Conservation (phyloP, 1,284 basidiomycete species). For the Apiotrichum gamsii region DNA sequence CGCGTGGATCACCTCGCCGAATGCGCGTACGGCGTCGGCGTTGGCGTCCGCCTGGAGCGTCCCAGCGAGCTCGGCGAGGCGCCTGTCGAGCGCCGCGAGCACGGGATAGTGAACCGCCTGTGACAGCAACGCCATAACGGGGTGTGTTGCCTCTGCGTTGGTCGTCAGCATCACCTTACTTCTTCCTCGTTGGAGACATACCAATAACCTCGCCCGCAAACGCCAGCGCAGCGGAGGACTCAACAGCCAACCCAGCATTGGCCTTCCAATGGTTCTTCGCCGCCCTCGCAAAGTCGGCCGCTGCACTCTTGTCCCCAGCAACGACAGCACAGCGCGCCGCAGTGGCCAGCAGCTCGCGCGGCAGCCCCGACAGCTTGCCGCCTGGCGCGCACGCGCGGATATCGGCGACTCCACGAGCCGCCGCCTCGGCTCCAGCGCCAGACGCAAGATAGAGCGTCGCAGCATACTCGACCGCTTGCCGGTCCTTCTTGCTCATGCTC, state of each 20-base stretch:
- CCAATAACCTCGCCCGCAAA: slow-evolving; percentile 15
- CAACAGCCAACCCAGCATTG: slow-evolving; percentile 25
- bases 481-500: slow-evolving; percentile 24
- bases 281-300: slow-evolving; percentile 20
- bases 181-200: slow-evolving; percentile 4
- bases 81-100: not conserved
- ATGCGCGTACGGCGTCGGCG: not conserved
- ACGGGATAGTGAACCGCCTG: slow-evolving; percentile 13
- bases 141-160: slow-evolving; percentile 7
- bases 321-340: slow-evolving; percentile 25
- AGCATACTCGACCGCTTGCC: slow-evolving; percentile 20
- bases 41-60: not conserved
- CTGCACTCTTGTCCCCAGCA: slow-evolving; percentile 8
- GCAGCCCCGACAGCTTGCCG: slow-evolving; percentile 17
- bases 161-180: not conserved
- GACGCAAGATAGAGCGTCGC: not conserved
- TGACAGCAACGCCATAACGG: slow-evolving; percentile 3
- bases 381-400: slow-evolving; percentile 3
- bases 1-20: not conserved
- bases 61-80: not conserved
- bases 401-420: slow-evolving; percentile 3
- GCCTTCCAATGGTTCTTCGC: slow-evolving; percentile 26
- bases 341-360: slow-evolving; percentile 31
- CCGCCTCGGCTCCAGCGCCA: not conserved
- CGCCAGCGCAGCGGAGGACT: slow-evolving; percentile 23